Evolutionary conservation across 345 rosid species (phyloP).

Genomic region (Euphorbia peplus): DNA sequence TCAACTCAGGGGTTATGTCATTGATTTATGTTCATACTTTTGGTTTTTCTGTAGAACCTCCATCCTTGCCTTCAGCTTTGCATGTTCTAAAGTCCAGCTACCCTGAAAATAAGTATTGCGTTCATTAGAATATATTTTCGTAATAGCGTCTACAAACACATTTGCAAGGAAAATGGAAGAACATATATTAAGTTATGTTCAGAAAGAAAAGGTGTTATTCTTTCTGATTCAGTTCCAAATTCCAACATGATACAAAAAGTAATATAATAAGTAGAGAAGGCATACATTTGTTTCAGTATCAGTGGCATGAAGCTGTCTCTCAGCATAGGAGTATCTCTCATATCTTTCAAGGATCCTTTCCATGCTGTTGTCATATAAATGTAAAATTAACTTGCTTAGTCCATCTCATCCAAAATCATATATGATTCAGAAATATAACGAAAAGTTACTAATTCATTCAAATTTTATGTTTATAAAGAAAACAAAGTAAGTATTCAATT

Average conservation of each 20-base stretch:
- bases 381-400: not conserved
- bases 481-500: too few species aligned
- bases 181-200: not conserved
- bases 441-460: not conserved
- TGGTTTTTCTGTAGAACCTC: constrained; percentile 80
- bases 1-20: not conserved
- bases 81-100: constrained; percentile 79
- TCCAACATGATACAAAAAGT: not conserved
- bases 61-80: constrained; percentile 85
- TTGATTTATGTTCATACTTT: constrained; percentile 39
- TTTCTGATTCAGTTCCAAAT: not conserved
- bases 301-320: constrained; percentile 54
- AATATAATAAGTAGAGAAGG: not conserved
- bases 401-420: not conserved
- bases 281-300: constrained; percentile 46
- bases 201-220: not conserved
- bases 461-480: not conserved
- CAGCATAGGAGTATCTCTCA: constrained; percentile 77
- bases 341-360: constrained; percentile 89
- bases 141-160: not conserved
- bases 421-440: not conserved
- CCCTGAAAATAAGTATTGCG: constrained; percentile 36
- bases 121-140: not conserved
- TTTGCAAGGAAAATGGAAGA: not conserved
- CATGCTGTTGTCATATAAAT: constrained; percentile 54